These are phyloP conservation scores for Clavispora vitiphila DNA, from an alignment of 805 yeast species.

Conservation along the genomic window DNA sequence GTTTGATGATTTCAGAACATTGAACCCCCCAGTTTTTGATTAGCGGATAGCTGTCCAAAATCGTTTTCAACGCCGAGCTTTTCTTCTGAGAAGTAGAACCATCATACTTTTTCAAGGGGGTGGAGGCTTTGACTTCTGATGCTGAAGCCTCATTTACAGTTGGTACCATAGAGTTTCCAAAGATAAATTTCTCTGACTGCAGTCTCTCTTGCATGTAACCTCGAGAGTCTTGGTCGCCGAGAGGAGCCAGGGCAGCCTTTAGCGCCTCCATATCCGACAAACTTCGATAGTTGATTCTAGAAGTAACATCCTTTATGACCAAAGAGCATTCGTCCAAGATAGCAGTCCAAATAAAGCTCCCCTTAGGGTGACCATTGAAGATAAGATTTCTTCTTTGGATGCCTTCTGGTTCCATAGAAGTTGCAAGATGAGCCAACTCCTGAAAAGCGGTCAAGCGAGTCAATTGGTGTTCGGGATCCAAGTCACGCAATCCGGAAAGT, in stretches of 20 bases:
- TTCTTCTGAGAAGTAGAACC: neutral
- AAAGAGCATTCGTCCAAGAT: conserved; percentile 57
- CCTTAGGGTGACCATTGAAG: conserved; percentile 45
- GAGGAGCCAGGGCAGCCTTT: conserved; percentile 14
- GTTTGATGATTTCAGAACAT: neutral
- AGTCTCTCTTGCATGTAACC: conserved; percentile 1
- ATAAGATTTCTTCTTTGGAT: conserved; percentile 47
- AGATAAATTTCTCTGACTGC: conserved; percentile 14
- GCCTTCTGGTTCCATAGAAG: conserved; percentile 34
- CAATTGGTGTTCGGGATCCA: conserved; percentile 27
- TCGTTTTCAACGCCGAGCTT: neutral
- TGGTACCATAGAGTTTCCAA: conserved; percentile 30
- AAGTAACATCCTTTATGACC: conserved; percentile 47
- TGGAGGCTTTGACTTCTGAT: conserved; percentile 9
- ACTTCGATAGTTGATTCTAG: conserved; percentile 33
- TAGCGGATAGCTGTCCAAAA: neutral
- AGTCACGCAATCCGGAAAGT: conserved; percentile 57
- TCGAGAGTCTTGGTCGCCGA: conserved; percentile 13
- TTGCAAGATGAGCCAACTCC: conserved; percentile 63
- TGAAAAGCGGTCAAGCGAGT: conserved; percentile 64
- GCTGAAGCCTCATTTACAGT: conserved; percentile 2
- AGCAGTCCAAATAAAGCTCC: conserved; percentile 50
- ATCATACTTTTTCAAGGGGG: conserved; percentile 8
- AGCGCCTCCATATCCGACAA: conserved; percentile 27
- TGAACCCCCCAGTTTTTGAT: neutral